A percentile compares a stretch with the other conserved stretches of the same genome.
These are phyloP conservation scores for Pichia sp. DNA, from an alignment of 1,139 yeast genomes.

Conservation along the genomic window DNA sequence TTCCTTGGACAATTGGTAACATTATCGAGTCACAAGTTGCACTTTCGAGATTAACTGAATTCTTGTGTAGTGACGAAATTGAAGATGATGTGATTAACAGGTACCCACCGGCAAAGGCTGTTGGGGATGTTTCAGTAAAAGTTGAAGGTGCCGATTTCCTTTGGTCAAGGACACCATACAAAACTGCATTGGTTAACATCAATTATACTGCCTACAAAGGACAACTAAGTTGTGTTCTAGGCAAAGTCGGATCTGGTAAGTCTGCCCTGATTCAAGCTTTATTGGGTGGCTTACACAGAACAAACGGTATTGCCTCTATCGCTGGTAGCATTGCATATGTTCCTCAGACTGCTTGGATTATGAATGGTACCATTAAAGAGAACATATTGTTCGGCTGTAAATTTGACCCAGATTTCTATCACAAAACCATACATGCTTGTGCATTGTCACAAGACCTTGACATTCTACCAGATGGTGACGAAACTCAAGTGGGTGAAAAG, in stretches of 20 bases:
- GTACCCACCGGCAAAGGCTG: slow-evolving; percentile 46
- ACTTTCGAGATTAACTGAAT: slow-evolving; percentile 65
- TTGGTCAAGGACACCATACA: slow-evolving; percentile 81
- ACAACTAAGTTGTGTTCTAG: slow-evolving; percentile 80
- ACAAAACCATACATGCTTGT: slow-evolving; percentile 79
- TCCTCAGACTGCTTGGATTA: slow-evolving; percentile 93
- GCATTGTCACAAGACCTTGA: slow-evolving; percentile 78
- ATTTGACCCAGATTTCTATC: slow-evolving; percentile 75
- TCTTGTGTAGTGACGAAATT: slow-evolving; percentile 71
- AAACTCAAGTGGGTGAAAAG: slow-evolving; percentile 92
- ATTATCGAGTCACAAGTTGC: slow-evolving; percentile 92
- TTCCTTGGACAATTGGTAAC: slow-evolving; percentile 86
- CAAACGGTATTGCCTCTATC: slow-evolving; percentile 67
- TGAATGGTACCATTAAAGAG: slow-evolving; percentile 88
- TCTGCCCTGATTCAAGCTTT: slow-evolving; percentile 81
- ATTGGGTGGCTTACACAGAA: slow-evolving; percentile 79
- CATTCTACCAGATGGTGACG: slow-evolving; percentile 81
- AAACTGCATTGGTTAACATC: slow-evolving; percentile 71
- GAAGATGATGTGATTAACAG: slow-evolving; percentile 72
- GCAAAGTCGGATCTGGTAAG: slow-evolving; percentile 91
- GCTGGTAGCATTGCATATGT: slow-evolving; percentile 87
- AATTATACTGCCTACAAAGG: slow-evolving; percentile 73
- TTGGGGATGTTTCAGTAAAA: slow-evolving; percentile 67
- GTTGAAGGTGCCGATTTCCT: slow-evolving; percentile 76
- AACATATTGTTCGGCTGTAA: slow-evolving; percentile 87